phyloP scores from a whole-genome alignment of 2,329 filamentous ascomycete species.

The Bipolaris bicolor region DNA sequence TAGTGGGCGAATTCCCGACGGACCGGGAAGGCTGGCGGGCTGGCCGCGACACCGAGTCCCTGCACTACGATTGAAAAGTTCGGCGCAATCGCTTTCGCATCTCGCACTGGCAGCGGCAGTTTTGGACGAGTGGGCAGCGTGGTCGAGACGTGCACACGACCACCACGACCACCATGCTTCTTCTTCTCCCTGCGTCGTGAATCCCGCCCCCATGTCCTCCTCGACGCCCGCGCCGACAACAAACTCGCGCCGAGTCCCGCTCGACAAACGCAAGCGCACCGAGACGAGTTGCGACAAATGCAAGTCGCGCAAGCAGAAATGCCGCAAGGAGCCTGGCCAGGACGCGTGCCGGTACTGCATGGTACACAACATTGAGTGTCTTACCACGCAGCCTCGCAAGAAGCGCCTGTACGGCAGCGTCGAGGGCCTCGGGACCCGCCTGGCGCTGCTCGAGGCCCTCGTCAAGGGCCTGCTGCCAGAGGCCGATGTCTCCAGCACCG shows the following conservation, averaged over 20 bases:
- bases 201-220: slow-evolving; percentile 13
- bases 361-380: slow-evolving; percentile 51
- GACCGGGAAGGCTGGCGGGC: slow-evolving; percentile 5
- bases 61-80: slow-evolving; percentile 10
- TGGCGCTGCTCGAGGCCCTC: slow-evolving; percentile 53
- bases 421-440: slow-evolving; percentile 50
- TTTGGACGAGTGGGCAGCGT: slow-evolving; percentile 8
- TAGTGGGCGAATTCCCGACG: slow-evolving; percentile 11
- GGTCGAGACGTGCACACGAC: slow-evolving; percentile 3
- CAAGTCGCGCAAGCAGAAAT: slow-evolving; percentile 57
- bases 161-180: slow-evolving; percentile 13
- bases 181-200: slow-evolving; percentile 14
- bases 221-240: slow-evolving; percentile 15
- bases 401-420: slow-evolving; percentile 54
- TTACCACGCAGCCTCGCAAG: slow-evolving; percentile 54
- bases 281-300: slow-evolving; percentile 56
- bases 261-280: slow-evolving; percentile 54
- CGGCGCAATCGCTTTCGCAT: slow-evolving; percentile 10
- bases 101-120: slow-evolving; percentile 8
- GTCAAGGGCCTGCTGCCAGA: slow-evolving; percentile 54
- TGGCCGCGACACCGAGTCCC: slow-evolving; percentile 1
- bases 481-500: slow-evolving; percentile 51
- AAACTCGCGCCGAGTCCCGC: slow-evolving; percentile 49
- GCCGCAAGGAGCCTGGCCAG: slow-evolving; percentile 48
- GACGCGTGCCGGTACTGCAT: slow-evolving; percentile 53